A percentile compares a stretch with the other conserved stretches of the same genome.
phyloP scores from a whole-genome alignment of 306 rosid species.

The Corylus heterophylla region DNA sequence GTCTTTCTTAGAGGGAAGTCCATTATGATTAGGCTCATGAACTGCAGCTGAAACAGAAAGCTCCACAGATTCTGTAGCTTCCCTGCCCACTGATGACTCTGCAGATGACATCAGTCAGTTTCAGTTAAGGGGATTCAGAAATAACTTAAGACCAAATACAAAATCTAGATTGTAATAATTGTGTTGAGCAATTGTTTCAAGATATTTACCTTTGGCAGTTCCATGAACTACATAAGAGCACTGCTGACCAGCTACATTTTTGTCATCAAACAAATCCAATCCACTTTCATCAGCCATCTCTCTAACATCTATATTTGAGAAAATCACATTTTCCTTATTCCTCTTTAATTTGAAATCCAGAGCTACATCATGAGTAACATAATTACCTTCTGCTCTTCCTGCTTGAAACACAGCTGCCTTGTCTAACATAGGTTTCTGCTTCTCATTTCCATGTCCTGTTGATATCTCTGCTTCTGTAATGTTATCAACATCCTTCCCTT shows the following conservation, averaged over 20 bases:
- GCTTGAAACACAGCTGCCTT: too few species aligned
- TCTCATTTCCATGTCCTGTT: background rate
- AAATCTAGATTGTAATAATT: background rate
- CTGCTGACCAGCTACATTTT: conserved; percentile 10
- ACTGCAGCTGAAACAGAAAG: conserved; percentile 33
- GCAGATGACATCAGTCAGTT: conserved; percentile 23
- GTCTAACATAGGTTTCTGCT: background rate
- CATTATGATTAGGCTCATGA: conserved; percentile 16
- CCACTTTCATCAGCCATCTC: conserved; percentile 32
- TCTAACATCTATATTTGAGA: conserved; percentile 10
- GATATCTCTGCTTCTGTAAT: background rate
- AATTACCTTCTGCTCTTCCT: background rate
- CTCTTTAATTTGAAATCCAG: background rate
- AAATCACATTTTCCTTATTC: background rate
- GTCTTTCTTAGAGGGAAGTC: conserved; percentile 27
- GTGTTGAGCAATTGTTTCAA: background rate
- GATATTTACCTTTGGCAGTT: background rate
- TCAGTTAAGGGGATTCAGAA: conserved; percentile 4
- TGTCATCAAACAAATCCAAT: conserved; percentile 4
- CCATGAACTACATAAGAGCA: conserved; percentile 18
- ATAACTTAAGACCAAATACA: background rate
- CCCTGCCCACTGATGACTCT: conserved; percentile 31
- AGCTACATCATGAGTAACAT: background rate
- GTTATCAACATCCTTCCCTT: background rate
- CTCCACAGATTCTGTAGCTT: conserved; percentile 31